Conservation (phyloP, 2,329 filamentous ascomycete genomes). For the Lasiodiplodia gonubiensis region DNA sequence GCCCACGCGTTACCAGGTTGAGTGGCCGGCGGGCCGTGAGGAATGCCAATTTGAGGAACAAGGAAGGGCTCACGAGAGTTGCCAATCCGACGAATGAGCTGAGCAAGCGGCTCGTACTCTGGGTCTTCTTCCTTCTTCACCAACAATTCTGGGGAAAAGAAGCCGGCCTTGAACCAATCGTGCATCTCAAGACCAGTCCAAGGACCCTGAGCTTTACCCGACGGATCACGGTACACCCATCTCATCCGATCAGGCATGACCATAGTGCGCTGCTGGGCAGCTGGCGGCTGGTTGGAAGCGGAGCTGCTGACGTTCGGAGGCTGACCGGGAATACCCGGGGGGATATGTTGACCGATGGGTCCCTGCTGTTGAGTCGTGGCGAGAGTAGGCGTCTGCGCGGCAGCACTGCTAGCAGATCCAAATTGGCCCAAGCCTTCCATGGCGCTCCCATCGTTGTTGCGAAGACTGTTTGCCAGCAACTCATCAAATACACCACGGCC, state of each 20-base stretch:
- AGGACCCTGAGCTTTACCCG: conserved; percentile 88
- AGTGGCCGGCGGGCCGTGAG: conserved; percentile 75
- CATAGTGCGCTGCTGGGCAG: conserved; percentile 81
- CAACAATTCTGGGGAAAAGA: conserved; percentile 91
- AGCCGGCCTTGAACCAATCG: conserved; percentile 99
- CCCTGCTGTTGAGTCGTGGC: conserved; percentile 40
- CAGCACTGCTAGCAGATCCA: conserved; percentile 33
- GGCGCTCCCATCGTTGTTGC: conserved; percentile 6
- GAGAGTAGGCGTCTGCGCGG: conserved; percentile 35
- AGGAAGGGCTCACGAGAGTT: conserved; percentile 98
- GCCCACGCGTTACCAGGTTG: conserved; percentile 54
- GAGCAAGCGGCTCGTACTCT: conserved; percentile 93
- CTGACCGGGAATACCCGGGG: conserved; percentile 38
- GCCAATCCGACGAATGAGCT: conserved; percentile 92
- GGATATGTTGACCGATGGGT: conserved; percentile 41
- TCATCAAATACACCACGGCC: conserved; percentile 48
- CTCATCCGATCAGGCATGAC: conserved; percentile 99
- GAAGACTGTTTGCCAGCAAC: conserved; percentile 37
- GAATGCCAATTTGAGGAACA: conserved; percentile 94
- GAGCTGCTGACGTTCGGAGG: conserved; percentile 52
- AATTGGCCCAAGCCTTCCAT: conserved; percentile 38
- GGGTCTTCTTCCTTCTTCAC: conserved; percentile 94
- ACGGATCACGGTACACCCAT: conserved; percentile 97
- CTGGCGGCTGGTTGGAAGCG: conserved; percentile 70
- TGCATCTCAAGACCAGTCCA: conserved; percentile 99